These are phyloP conservation scores for Penicillium lagena DNA, from an alignment of 495 filamentous ascomycete genomes.

Conservation along the genomic window DNA sequence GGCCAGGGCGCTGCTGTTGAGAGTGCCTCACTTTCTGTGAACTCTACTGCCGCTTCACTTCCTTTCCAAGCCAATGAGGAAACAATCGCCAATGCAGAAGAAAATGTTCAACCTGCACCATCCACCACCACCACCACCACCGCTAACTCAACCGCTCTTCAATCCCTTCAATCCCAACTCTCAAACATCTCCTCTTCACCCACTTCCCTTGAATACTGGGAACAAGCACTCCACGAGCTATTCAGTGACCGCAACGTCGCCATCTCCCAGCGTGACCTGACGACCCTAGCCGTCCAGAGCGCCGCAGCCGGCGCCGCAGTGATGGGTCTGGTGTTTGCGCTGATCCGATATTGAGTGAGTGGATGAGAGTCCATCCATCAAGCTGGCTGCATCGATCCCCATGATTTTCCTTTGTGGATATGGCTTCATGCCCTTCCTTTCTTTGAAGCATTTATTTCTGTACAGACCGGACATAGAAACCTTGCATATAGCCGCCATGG, in stretches of 20 bases:
- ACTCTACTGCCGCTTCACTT: background rate
- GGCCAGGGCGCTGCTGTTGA: conserved; percentile 16
- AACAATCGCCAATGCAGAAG: background rate
- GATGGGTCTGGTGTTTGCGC: conserved; percentile 50
- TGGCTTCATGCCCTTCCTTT: too few species aligned
- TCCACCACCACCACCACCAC: conserved; percentile 3
- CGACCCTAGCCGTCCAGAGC: conserved; percentile 62
- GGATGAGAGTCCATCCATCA: too few species aligned
- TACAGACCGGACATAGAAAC: background rate
- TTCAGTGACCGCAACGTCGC: conserved; percentile 66
- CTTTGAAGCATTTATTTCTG: background rate
- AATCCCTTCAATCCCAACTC: conserved; percentile 20
- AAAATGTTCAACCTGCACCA: background rate
- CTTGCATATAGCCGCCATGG: background rate
- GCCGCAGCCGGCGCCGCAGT: conserved; percentile 65
- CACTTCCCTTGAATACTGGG: conserved; percentile 40
- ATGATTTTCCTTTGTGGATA: too few species aligned
- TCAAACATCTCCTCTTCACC: conserved; percentile 13
- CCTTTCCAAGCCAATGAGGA: too few species aligned
- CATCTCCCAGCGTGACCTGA: conserved; percentile 68
- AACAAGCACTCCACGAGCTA: conserved; percentile 39
- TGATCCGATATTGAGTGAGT: conserved; percentile 48
- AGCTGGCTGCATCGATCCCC: too few species aligned
- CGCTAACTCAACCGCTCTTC: conserved; percentile 3
- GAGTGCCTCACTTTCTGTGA: conserved; percentile 8